Base-by-base conservation (phyloP, 306 rosid species). In the Elaeagnus macrophylla region DNA sequence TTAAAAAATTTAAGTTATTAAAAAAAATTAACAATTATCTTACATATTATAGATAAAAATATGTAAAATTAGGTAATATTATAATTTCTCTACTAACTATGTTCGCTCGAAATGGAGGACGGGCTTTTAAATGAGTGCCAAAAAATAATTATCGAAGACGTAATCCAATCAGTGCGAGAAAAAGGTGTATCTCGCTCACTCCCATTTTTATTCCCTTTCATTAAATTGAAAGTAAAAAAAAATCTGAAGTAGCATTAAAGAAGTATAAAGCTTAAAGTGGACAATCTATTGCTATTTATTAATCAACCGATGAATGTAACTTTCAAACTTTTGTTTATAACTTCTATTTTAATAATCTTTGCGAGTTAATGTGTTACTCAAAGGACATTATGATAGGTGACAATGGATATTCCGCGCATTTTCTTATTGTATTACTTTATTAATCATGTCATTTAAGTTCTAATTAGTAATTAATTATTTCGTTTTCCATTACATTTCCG, bases 371-470 rank as follows among this genome's bases (percentile, higher is more conserved):
- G 67, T 48, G 41, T 60, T 17, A 59, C 56, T 64, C 61, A 67
- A 52, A 60, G 20, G 51, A 25, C 61, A 39, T 44, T 56, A 8
- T 19, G 11, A 37, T 60, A 17, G 37, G 43, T 43, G 60, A 56
- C 67, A 77, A 51, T 51, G 79, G 56, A 72, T 72, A 66, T 66
- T 75, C 73, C 50, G 67, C 56, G 54, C 61, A 54, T 47, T 59
- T 69, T 60, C 4, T 25, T 25, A 25, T 2, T 0, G 2, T 25
- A 25, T 25, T 25, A 25, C 32, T 25, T 25, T 3, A 25, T 25
- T 25, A 25, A n/a, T n/a, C n/a, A n/a, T n/a, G n/a, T n/a, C n/a
- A n/a, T n/a, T n/a, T n/a, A n/a, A n/a, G n/a, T n/a, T n/a, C n/a
- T n/a, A n/a, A n/a, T n/a, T n/a, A n/a, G n/a, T n/a, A n/a, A n/a